phyloP scores from a whole-genome alignment of 192 early-diverging fungal species.

The Linnemannia zychae region DNA sequence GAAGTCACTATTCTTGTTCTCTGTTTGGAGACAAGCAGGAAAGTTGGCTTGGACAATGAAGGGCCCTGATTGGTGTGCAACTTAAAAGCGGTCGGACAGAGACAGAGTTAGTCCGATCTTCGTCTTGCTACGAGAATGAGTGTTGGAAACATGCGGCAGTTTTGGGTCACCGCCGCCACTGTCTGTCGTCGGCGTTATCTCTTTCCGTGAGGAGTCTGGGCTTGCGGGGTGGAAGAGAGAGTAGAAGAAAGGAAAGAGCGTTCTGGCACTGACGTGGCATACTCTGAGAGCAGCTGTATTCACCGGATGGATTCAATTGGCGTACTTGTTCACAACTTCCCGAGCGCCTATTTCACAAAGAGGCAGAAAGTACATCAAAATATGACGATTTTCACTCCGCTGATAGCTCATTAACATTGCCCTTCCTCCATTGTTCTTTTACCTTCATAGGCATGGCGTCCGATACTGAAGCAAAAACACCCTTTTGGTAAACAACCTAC shows the following conservation, averaged over 20 bases:
- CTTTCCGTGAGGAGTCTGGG: too few relatives aligned
- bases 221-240: too few relatives aligned
- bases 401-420: not conserved
- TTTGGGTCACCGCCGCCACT: not conserved
- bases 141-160: not conserved
- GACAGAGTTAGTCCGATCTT: not conserved
- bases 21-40: not conserved
- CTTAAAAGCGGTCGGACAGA: not conserved
- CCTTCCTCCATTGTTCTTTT: not conserved
- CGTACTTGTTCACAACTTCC: not conserved
- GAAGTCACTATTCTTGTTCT: not conserved
- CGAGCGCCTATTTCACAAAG: not conserved
- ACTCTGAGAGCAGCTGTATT: not conserved
- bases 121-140: not conserved
- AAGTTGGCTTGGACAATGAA: not conserved
- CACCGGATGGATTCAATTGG: not conserved
- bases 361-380: not conserved
- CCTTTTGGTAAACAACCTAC: slow-evolving; percentile 35
- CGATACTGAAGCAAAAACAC: slow-evolving; percentile 56
- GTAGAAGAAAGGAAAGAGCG: not conserved
- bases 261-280: not conserved
- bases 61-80: not conserved
- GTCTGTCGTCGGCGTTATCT: not conserved
- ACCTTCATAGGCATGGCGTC: slow-evolving; percentile 38
- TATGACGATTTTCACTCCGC: not conserved